Conservation (phyloP, 1,139 yeast genomes). For the Schwanniomyces etchellsii region DNA sequence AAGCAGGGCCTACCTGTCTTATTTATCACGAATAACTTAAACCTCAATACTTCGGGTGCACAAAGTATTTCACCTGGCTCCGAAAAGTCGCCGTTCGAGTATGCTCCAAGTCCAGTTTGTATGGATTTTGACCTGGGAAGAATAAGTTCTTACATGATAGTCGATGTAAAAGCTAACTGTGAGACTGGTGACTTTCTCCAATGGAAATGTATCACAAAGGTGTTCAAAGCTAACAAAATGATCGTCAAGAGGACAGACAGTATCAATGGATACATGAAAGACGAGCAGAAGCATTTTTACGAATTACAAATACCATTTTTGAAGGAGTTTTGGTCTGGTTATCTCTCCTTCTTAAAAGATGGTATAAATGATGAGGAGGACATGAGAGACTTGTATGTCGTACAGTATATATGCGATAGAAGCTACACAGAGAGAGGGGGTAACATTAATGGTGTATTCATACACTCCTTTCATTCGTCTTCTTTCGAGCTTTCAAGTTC, state of each 20-base stretch:
- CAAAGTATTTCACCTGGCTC: neutral
- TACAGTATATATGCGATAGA: conserved; percentile 24
- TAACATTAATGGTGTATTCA: conserved; percentile 19
- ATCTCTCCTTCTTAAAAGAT: conserved; percentile 29
- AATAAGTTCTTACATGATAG: conserved; percentile 25
- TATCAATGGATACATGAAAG: conserved; percentile 29
- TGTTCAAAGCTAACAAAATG: conserved; percentile 19
- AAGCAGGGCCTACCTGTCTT: neutral
- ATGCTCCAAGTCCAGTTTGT: neutral
- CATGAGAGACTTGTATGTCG: conserved; percentile 18
- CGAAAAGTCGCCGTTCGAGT: neutral
- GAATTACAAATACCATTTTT: conserved; percentile 35
- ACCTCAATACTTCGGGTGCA: neutral
- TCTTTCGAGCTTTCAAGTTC: conserved; percentile 5
- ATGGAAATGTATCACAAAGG: conserved; percentile 31
- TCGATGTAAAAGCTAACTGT: conserved; percentile 11
- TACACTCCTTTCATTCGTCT: conserved; percentile 20
- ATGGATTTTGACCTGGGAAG: conserved; percentile 19
- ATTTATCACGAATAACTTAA: neutral
- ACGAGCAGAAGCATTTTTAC: conserved; percentile 6
- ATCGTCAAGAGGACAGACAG: conserved; percentile 25
- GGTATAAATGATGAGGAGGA: conserved; percentile 18
- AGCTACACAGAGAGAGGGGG: conserved; percentile 8
- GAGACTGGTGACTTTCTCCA: conserved; percentile 6
- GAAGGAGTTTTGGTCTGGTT: conserved; percentile 37